phyloP scores from a whole-genome alignment of 805 yeast species.

The Clavispora asparagi region DNA sequence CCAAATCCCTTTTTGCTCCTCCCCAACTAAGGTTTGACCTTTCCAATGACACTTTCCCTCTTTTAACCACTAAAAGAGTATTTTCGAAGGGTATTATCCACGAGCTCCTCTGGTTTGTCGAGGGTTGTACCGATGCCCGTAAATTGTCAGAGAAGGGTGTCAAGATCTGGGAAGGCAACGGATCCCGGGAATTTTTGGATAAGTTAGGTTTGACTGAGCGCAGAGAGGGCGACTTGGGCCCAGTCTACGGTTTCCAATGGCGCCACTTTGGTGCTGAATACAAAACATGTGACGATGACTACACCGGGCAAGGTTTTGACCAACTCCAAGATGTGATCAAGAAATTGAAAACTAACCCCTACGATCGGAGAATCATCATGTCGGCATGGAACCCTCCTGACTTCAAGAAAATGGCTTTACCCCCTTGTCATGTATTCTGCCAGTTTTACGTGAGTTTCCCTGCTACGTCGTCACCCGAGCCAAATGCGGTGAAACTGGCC shows the following conservation, averaged over 20 bases:
- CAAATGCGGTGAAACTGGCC: slow-evolving; percentile 9
- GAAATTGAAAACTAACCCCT: slow-evolving; percentile 81
- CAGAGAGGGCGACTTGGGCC: slow-evolving; percentile 93
- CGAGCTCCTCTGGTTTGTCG: slow-evolving; percentile 89
- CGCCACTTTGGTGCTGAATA: slow-evolving; percentile 97
- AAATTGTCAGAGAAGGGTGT: slow-evolving; percentile 76
- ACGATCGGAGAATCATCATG: slow-evolving; percentile 89
- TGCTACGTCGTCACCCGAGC: slow-evolving; percentile 20
- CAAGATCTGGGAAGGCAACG: slow-evolving; percentile 99
- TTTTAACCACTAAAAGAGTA: slow-evolving; percentile 88
- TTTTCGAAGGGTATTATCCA: slow-evolving; percentile 84
- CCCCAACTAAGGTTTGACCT: slow-evolving; percentile 87
- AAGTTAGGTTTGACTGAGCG: slow-evolving; percentile 72
- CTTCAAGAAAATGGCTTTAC: slow-evolving; percentile 89
- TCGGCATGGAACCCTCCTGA: slow-evolving; percentile 99
- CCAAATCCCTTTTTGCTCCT: slow-evolving; percentile 86
- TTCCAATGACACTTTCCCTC: slow-evolving; percentile 69
- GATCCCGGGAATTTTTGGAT: slow-evolving; percentile 87
- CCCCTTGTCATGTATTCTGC: slow-evolving; percentile 96
- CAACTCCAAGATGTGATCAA: slow-evolving; percentile 78
- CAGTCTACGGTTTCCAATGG: slow-evolving; percentile 99
- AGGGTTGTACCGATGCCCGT: slow-evolving; percentile 86
- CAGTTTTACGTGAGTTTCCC: slow-evolving; percentile 93
- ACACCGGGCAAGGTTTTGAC: slow-evolving; percentile 83
- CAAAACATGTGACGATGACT: slow-evolving; percentile 79